Conservation (phyloP, 2,329 filamentous ascomycete species). For the Diatrype stigma region DNA sequence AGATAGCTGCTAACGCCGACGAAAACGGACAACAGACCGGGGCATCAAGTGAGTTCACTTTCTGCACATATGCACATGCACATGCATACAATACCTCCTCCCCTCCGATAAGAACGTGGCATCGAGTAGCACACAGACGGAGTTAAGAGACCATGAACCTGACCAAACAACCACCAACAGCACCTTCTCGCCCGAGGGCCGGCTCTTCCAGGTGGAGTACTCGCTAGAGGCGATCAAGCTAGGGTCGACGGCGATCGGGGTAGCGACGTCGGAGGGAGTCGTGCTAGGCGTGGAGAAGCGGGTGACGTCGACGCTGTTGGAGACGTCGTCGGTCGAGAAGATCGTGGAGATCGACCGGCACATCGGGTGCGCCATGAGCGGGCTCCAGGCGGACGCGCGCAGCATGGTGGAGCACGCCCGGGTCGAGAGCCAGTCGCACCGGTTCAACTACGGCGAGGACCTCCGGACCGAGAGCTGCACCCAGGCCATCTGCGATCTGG, state of each 20-base stretch:
- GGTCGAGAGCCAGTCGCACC: conserved; percentile 94
- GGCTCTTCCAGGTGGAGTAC: conserved; percentile 99
- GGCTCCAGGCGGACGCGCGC: conserved; percentile 93
- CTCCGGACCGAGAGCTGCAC: conserved; percentile 96
- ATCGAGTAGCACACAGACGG: no score
- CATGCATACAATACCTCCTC: not conserved
- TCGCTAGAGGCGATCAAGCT: conserved; percentile 99
- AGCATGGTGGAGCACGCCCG: conserved; percentile 98
- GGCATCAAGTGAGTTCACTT: conserved; percentile 96
- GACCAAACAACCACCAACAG: conserved; percentile 47
- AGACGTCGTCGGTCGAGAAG: conserved; percentile 98
- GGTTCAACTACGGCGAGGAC: conserved; percentile 96
- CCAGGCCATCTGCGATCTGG: conserved; percentile 96
- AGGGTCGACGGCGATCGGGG: conserved; percentile 95
- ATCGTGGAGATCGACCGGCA: conserved; percentile 99
- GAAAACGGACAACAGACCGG: conserved; percentile 80
- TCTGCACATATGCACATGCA: not conserved
- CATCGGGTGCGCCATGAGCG: conserved; percentile 98
- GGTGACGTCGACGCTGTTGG: conserved; percentile 93
- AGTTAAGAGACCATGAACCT: no score
- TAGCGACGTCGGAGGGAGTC: conserved; percentile 91
- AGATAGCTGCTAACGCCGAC: conserved; percentile 17
- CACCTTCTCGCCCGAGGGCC: conserved; percentile 99
- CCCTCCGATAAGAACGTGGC: no score
- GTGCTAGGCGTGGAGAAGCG: conserved; percentile 98